Evolutionary conservation across 2,329 filamentous ascomycete species (phyloP), one percentile per base, ranked within the genome.

Genomic region (Aspergillus awamori): DNA sequence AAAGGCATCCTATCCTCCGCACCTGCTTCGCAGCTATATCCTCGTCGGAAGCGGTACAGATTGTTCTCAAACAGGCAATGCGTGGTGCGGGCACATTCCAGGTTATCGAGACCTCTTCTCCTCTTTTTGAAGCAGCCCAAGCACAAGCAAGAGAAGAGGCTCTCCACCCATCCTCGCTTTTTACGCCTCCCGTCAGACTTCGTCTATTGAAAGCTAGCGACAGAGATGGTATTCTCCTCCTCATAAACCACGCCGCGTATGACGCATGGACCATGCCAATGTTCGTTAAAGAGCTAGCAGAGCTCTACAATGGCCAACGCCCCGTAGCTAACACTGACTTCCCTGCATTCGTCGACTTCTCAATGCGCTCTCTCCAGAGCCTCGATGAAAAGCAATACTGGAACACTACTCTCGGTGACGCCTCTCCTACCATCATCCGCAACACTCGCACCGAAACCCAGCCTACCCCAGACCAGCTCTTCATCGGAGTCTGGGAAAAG

Each of bases 191-290:
- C 6, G 69, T 71, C 4, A 65, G 70, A 8, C 69, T 77, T 2
- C 64, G 66, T 22, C 69, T 73, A 5, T 33, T 76, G 26, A 70
- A 66, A 26, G 70, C 65, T 2, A 60, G 54, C n/a, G 69, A 69
- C 28, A 59, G 64, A 22, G 73, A 76, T 51, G 69, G 68, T 8
- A 65, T 77, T 5, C 52, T 73, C 8, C 30, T 77, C 8, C 67
- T 71, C 30, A 66, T 77, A 28, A 72, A 77, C 43, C 75, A 77
- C 53, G 72, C 75, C 15, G 66, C 69, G 7, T 77, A 77, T 57
- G 75, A 77, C 45, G 74, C 74, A 2, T 76, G 73, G 69, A 72
- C 74, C 1, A 74, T 77, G 67, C 67, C 67, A 1, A 69, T 70
- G 47, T 64, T 77, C 7, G 59, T 76, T 8, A 58, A 68, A 11